A percentile compares a stretch with the other conserved stretches of the same genome.
These are phyloP conservation scores for Dactylellina parvicollis DNA, from an alignment of 2,329 filamentous ascomycete genomes.

Conservation along the genomic window DNA sequence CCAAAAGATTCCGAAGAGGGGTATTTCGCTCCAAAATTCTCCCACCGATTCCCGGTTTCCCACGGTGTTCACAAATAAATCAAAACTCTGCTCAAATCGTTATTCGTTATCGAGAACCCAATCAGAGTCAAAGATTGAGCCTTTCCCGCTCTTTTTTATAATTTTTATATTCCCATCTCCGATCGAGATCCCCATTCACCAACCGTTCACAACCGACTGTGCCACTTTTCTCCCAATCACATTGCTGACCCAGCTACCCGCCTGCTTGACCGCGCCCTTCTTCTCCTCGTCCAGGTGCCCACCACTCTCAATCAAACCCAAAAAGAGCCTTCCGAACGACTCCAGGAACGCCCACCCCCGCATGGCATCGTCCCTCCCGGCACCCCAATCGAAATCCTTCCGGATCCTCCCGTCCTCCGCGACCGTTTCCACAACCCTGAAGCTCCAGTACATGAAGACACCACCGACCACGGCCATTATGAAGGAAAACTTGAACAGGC, in stretches of 20 bases:
- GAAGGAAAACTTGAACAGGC: constrained; percentile 40
- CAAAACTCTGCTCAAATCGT: neutral
- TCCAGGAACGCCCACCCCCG: constrained; percentile 40
- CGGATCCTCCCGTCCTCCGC: constrained; percentile 28
- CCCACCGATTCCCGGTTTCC: too few species aligned
- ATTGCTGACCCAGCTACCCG: neutral
- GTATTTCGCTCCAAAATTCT: neutral
- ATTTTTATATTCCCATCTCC: too few species aligned
- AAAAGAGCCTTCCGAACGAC: constrained; percentile 33
- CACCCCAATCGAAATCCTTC: constrained; percentile 50
- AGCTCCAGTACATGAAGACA: constrained; percentile 31
- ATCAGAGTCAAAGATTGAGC: neutral
- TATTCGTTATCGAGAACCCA: neutral
- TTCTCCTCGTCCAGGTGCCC: constrained; percentile 37
- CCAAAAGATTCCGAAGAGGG: neutral
- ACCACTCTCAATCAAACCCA: constrained; percentile 47
- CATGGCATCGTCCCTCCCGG: constrained; percentile 28
- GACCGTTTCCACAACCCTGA: constrained; percentile 3
- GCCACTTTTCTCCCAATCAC: constrained; percentile 24
- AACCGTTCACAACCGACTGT: constrained; percentile 1
- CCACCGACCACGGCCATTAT: constrained; percentile 10
- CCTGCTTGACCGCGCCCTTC: too few species aligned
- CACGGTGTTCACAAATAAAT: too few species aligned
- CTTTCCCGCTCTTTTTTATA: too few species aligned
- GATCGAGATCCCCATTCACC: neutral